Evolutionary conservation across 2,329 filamentous ascomycete genomes (phyloP).

Genomic region (Trichoderma oligosporum): DNA sequence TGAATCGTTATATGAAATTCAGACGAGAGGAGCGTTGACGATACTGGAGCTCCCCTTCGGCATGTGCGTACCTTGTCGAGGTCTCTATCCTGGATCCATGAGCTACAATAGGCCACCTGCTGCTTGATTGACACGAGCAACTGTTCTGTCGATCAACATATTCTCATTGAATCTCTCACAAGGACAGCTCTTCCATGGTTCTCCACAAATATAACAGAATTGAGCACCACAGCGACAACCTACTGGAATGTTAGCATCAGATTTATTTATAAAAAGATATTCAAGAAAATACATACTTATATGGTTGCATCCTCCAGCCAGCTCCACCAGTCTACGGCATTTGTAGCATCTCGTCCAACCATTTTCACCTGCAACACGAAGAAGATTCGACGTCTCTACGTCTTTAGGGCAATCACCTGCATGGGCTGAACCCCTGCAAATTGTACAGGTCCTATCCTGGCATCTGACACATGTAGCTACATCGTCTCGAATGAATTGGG

Average conservation of each 20-base stretch:
- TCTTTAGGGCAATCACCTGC: conserved; percentile 47
- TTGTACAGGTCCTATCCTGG: conserved; percentile 41
- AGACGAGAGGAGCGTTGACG: too few relatives aligned
- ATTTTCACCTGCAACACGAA: conserved; percentile 53
- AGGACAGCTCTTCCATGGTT: conserved; percentile 76
- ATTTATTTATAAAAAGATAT: conserved; percentile 27
- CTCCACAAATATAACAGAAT: conserved; percentile 82
- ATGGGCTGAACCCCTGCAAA: conserved; percentile 48
- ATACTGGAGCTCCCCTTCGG: background rate
- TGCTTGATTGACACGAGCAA: background rate
- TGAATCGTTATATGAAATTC: too few relatives aligned
- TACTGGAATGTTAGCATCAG: conserved; percentile 26
- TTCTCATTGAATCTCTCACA: conserved; percentile 41
- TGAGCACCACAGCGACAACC: conserved; percentile 69
- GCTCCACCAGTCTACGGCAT: conserved; percentile 70
- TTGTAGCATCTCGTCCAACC: conserved; percentile 74
- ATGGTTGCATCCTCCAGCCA: conserved; percentile 80
- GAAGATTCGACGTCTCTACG: conserved; percentile 34
- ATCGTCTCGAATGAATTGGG: conserved; percentile 29
- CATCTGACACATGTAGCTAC: conserved; percentile 44
- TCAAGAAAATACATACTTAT: conserved; percentile 70
- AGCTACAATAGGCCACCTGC: background rate
- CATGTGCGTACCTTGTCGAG: background rate
- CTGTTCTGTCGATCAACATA: background rate
- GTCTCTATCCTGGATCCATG: background rate